Conservation (phyloP, 257 asterid genomes). For the Solanum pennellii region DNA sequence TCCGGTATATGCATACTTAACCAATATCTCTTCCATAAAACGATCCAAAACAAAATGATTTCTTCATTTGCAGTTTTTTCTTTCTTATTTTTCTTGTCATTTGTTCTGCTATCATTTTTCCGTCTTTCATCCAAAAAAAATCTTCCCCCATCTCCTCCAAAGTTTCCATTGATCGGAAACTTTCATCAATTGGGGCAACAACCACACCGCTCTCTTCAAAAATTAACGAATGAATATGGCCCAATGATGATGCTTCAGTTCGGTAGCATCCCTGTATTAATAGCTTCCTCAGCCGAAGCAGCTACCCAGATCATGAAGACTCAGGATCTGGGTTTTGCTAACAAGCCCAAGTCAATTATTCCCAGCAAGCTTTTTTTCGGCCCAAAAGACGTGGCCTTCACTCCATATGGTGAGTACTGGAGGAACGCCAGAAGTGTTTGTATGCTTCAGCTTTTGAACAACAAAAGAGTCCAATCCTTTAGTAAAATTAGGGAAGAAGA, state of each 20-base stretch:
- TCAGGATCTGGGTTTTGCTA: background rate
- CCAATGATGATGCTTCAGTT: slow-evolving; percentile 42
- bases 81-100: background rate
- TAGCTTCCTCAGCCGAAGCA: slow-evolving; percentile 34
- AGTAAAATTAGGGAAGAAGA: slow-evolving; percentile 6
- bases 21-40: background rate
- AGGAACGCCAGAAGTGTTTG: slow-evolving; percentile 14
- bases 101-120: background rate
- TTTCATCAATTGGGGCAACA: slow-evolving; percentile 32
- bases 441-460: slow-evolving; percentile 7
- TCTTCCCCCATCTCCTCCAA: slow-evolving; percentile 42
- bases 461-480: slow-evolving; percentile 4
- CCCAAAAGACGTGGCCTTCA: background rate
- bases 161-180: slow-evolving; percentile 47
- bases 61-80: background rate
- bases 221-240: slow-evolving; percentile 26
- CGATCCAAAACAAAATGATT: background rate
- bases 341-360: background rate
- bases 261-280: slow-evolving; percentile 24
- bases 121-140: background rate
- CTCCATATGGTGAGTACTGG: slow-evolving; percentile 24
- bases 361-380: background rate
- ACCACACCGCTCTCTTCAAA: slow-evolving; percentile 29
- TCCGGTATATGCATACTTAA: background rate
- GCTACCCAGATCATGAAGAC: slow-evolving; percentile 43